These are phyloP conservation scores for Aspergillus vadensis DNA, from an alignment of 2,329 filamentous ascomycete genomes.

Conservation along the genomic window DNA sequence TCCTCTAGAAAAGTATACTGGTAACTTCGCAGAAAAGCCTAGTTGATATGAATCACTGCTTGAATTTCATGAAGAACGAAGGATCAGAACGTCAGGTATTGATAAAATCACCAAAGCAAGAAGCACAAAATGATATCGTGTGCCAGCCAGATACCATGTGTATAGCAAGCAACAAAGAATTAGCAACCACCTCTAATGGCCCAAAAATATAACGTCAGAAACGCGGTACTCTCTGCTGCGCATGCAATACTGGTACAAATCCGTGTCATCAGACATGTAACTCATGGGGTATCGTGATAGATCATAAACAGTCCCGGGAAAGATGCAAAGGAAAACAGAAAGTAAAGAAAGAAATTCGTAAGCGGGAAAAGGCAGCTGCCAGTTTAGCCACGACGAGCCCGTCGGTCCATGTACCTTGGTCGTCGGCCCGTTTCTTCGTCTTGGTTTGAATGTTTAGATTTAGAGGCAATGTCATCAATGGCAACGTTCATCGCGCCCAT, in stretches of 20 bases:
- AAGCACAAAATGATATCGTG: conserved; percentile 19
- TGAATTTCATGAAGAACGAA: background rate
- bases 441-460: conserved; percentile 15
- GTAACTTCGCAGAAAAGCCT: too few species aligned
- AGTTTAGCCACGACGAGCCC: conserved; percentile 26
- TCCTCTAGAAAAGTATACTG: too few species aligned
- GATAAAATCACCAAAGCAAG: background rate
- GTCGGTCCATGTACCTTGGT: conserved; percentile 36
- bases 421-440: conserved; percentile 26
- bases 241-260: conserved; percentile 5
- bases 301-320: conserved; percentile 12
- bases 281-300: conserved; percentile 24
- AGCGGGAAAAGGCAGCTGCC: background rate
- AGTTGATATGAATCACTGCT: too few species aligned
- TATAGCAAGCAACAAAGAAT: conserved; percentile 3
- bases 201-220: background rate
- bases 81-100: background rate
- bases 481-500: conserved; percentile 11
- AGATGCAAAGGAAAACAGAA: background rate
- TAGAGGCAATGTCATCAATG: conserved; percentile 20
- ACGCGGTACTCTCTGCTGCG: conserved; percentile 1
- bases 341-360: background rate
- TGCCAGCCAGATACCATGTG: conserved; percentile 14
- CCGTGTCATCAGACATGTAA: conserved; percentile 11
- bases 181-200: background rate